Percentiles rank a stretch among this genome's conserved stretches.
Evolutionary conservation across 148 eudicot species (phyloP).

Genomic region (Persicaria maculosa): DNA sequence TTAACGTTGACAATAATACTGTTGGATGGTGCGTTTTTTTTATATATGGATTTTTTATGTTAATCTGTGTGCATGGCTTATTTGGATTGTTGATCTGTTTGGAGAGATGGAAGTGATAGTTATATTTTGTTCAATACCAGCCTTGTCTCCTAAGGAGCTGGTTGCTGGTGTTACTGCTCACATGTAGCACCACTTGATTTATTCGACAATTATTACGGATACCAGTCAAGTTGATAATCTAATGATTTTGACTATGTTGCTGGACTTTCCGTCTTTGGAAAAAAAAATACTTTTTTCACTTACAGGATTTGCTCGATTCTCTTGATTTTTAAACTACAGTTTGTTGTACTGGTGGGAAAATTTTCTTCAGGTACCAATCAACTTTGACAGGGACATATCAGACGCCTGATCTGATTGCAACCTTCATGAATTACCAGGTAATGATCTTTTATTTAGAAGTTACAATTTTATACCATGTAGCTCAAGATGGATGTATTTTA

Average conservation of each 20-base stretch:
- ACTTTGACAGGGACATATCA: constrained; percentile 79
- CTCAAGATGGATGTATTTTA: constrained; percentile 19
- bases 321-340: not conserved
- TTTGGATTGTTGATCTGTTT: not conserved
- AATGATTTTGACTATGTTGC: not conserved
- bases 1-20: constrained; percentile 94
- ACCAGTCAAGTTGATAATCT: too few species aligned
- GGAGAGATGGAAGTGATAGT: not conserved
- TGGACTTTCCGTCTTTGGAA: not conserved
- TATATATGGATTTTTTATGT: not conserved
- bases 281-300: not conserved
- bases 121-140: too few species aligned
- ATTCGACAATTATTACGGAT: too few species aligned
- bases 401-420: constrained; percentile 85
- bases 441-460: not conserved
- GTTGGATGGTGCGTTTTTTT: constrained; percentile 79
- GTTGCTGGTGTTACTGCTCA: too few species aligned
- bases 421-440: constrained; percentile 99
- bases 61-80: not conserved
- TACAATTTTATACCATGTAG: too few species aligned
- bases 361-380: constrained; percentile 72
- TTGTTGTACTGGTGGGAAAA: not conserved
- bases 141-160: too few species aligned
- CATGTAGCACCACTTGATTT: too few species aligned
- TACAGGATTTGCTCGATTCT: not conserved